These are phyloP conservation scores for Lentithecium fluviatile DNA, from an alignment of 495 filamentous ascomycete genomes.

Conservation along the genomic window DNA sequence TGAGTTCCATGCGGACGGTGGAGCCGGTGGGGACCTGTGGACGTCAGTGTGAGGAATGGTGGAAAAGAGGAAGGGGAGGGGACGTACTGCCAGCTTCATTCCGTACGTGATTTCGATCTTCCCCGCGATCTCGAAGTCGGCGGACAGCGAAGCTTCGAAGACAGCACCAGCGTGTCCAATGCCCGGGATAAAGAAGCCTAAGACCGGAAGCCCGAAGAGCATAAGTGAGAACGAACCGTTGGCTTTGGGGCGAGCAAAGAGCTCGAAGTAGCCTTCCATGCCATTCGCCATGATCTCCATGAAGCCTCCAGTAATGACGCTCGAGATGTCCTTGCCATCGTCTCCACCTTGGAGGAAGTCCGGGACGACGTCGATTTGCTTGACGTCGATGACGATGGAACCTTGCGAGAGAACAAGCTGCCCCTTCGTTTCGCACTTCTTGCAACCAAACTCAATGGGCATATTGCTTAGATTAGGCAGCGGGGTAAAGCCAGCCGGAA, in stretches of 20 bases:
- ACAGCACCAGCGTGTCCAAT: conserved; percentile 27
- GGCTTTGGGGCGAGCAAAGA: conserved; percentile 11
- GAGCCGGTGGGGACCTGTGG: conserved; percentile 24
- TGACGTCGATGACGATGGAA: conserved; percentile 15
- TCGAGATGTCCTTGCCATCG: not conserved
- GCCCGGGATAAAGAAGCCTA: conserved; percentile 30
- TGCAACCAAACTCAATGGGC: conserved; percentile 26
- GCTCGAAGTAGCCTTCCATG: conserved; percentile 25
- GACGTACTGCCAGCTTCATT: conserved; percentile 27
- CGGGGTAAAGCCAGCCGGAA: not conserved
- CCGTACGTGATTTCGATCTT: conserved; percentile 27
- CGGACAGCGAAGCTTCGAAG: conserved; percentile 13
- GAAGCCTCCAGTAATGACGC: conserved; percentile 24
- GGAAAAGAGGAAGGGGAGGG: not conserved
- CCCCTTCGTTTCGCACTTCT: conserved; percentile 29
- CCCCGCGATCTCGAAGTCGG: conserved; percentile 7
- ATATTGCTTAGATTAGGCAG: conserved; percentile 4
- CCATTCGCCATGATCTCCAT: conserved; percentile 20
- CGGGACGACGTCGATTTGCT: conserved; percentile 11
- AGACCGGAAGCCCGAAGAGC: conserved; percentile 17
- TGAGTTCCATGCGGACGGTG: conserved; percentile 20
- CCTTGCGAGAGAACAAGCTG: conserved; percentile 13
- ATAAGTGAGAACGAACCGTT: conserved; percentile 7
- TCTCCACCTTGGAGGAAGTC: not conserved
- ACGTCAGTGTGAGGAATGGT: conserved; percentile 4